These are phyloP conservation scores for Populus trichocarpa DNA, from an alignment of 441 rosid species.

Conservation along the genomic window DNA sequence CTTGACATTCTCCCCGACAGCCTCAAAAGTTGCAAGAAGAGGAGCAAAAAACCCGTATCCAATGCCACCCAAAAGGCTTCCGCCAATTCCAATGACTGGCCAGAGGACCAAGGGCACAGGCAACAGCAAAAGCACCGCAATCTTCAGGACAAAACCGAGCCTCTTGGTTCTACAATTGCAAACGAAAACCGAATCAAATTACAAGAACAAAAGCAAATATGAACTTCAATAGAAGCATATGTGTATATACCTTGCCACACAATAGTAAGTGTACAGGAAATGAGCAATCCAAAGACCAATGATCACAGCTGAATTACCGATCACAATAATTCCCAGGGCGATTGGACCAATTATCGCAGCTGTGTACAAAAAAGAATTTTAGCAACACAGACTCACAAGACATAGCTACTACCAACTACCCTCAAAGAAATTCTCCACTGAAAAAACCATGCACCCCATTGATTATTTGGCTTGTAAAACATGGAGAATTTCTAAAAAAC, in stretches of 20 bases:
- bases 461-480: too few species aligned
- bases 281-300: constrained; percentile 87
- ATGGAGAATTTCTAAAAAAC: not conserved
- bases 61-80: constrained; percentile 66
- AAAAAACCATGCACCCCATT: not conserved
- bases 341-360: constrained; percentile 57
- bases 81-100: constrained; percentile 61
- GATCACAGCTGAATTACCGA: constrained; percentile 60
- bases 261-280: constrained; percentile 71
- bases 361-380: constrained; percentile 18
- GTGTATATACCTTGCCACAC: constrained; percentile 57
- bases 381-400: not conserved
- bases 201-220: not conserved
- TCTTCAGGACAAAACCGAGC: constrained; percentile 65
- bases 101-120: constrained; percentile 71
- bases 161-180: constrained; percentile 54
- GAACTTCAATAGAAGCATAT: not conserved
- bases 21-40: constrained; percentile 74
- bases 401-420: not conserved
- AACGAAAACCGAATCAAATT: constrained; percentile 5
- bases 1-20: constrained; percentile 52
- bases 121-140: constrained; percentile 44
- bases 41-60: constrained; percentile 80
- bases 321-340: constrained; percentile 40
- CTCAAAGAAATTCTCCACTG: not conserved